These are phyloP conservation scores for Anisodus tanguticus DNA, from an alignment of 257 asterid species.

Conservation along the genomic window DNA sequence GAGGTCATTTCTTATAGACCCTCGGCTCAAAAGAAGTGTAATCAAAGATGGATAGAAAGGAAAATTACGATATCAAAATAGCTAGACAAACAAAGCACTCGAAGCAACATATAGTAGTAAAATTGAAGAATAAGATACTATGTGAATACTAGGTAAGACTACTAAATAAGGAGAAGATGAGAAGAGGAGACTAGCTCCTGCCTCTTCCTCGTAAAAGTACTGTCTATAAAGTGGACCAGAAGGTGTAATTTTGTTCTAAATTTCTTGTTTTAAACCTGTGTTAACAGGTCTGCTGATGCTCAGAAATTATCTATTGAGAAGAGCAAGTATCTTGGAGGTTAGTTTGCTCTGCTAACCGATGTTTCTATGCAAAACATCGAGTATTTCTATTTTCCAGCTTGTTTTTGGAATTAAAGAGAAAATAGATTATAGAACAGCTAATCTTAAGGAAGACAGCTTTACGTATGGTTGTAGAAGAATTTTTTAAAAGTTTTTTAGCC, in stretches of 20 bases:
- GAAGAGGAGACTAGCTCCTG: no score
- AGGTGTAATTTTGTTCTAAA: not conserved
- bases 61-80: no score
- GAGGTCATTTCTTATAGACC: no score
- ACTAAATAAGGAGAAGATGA: no score
- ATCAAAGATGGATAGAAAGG: no score
- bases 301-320: slow-evolving; percentile 96
- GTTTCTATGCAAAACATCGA: not conserved
- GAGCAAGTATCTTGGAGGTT: slow-evolving; percentile 99
- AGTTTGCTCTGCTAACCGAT: slow-evolving; percentile 23
- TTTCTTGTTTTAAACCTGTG: slow-evolving; percentile 29
- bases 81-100: no score
- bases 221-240: not conserved
- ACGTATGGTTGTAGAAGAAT: not conserved
- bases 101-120: no score
- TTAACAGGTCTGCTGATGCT: slow-evolving; percentile 81
- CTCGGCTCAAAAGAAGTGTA: no score
- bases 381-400: not conserved
- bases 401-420: not conserved
- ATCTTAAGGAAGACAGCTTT: not conserved
- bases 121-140: no score
- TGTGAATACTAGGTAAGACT: no score
- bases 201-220: not conserved
- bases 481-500: not conserved
- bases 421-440: not conserved